These are phyloP conservation scores for Patellaria atrata DNA, from an alignment of 495 filamentous ascomycete species.

Conservation along the genomic window DNA sequence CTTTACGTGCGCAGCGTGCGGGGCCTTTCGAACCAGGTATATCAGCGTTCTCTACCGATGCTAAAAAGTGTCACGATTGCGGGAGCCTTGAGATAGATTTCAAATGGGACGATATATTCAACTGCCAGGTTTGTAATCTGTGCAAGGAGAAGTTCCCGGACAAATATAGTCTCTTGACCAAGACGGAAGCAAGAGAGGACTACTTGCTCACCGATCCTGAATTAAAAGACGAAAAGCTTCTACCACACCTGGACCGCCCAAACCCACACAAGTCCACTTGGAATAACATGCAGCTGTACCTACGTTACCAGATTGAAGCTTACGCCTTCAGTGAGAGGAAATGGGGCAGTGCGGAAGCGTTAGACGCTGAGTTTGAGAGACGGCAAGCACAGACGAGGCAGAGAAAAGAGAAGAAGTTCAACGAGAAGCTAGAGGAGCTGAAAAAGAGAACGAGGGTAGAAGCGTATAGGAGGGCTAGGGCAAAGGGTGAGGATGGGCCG, in stretches of 20 bases:
- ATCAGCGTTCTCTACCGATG: conserved; percentile 48
- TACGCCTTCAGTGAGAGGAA: conserved; percentile 70
- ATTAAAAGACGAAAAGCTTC: conserved; percentile 65
- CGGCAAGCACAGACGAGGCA: conserved; percentile 71
- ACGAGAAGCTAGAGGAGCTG: conserved; percentile 68
- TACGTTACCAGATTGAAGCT: conserved; percentile 86
- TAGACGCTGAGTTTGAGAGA: conserved; percentile 81
- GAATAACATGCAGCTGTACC: conserved; percentile 97
- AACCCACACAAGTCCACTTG: conserved; percentile 93
- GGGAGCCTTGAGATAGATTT: conserved; percentile 75
- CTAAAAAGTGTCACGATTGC: conserved; percentile 71
- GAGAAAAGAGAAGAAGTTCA: conserved; percentile 84
- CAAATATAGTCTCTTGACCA: conserved; percentile 85
- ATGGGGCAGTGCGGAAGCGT: conserved; percentile 71
- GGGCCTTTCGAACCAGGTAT: conserved; percentile 82
- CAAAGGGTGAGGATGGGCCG: conserved; percentile 36
- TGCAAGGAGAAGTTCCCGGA: conserved; percentile 86
- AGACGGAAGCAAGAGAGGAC: conserved; percentile 90
- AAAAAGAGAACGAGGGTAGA: conserved; percentile 91
- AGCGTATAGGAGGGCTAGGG: conserved; percentile 53
- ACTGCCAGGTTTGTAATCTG: conserved; percentile 49
- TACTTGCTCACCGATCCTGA: conserved; percentile 92
- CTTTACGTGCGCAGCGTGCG: conserved; percentile 53
- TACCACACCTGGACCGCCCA: conserved; percentile 75
- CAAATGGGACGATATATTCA: conserved; percentile 77